Percentiles rank a stretch among this genome's conserved stretches.
Conservation (phyloP, 2,329 filamentous ascomycete genomes). For the Fusarium piperis region DNA sequence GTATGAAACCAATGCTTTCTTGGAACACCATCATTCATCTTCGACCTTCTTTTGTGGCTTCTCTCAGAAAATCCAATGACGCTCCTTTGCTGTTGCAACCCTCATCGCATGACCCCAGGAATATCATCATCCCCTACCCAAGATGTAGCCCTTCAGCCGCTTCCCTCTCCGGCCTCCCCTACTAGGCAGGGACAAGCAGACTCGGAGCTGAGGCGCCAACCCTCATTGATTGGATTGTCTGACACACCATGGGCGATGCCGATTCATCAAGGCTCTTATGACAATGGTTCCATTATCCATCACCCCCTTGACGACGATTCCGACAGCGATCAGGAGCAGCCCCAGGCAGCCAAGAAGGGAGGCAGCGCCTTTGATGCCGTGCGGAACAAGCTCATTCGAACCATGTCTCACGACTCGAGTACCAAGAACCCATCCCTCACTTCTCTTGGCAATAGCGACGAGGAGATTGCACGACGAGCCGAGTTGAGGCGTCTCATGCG, state of each 20-base stretch:
- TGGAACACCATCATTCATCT: conserved; percentile 21
- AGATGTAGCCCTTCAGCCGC: conserved; percentile 5
- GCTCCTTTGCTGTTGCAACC: conserved; percentile 40
- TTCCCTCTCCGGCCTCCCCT: not conserved
- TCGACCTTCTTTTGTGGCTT: not conserved
- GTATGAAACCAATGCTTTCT: conserved; percentile 12
- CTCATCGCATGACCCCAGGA: conserved; percentile 5
- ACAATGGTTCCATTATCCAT: conserved; percentile 10
- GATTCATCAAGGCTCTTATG: not conserved
- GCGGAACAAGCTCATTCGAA: conserved; percentile 55
- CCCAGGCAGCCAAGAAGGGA: conserved; percentile 42
- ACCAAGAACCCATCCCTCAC: conserved; percentile 52
- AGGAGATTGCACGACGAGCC: conserved; percentile 64
- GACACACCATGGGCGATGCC: conserved; percentile 21
- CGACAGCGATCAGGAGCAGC: conserved; percentile 50
- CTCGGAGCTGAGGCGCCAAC: not conserved
- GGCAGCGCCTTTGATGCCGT: conserved; percentile 57
- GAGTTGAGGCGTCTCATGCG: conserved; percentile 65
- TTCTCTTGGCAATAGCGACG: conserved; percentile 58
- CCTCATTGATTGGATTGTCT: conserved; percentile 22
- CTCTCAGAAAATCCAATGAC: conserved; percentile 17
- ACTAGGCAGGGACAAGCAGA: not conserved
- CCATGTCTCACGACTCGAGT: conserved; percentile 57
- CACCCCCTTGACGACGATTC: conserved; percentile 52
- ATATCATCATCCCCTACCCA: not conserved